These are phyloP conservation scores for Blastocladiella emersonii DNA, from an alignment of 371 early-diverging fungal species.

Conservation along the genomic window DNA sequence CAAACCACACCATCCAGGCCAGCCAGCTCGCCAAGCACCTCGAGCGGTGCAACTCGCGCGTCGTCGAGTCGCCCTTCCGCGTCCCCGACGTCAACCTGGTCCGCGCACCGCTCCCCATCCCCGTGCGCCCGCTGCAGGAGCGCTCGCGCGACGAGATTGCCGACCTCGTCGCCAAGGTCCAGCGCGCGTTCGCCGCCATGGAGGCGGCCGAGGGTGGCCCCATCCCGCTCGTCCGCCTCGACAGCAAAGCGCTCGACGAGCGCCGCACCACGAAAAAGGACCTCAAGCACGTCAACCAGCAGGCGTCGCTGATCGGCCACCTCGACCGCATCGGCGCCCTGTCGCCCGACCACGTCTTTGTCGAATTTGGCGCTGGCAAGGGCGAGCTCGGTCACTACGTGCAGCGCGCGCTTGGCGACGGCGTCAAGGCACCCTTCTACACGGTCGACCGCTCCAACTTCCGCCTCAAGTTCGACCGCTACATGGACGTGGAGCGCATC, in stretches of 20 bases:
- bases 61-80: conserved; percentile 24
- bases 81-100: conserved; percentile 41
- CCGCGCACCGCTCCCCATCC: conserved; percentile 16
- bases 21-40: conserved; percentile 50
- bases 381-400: conserved; percentile 16
- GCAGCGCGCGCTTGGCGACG: conserved; percentile 10
- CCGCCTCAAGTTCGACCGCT: conserved; percentile 40
- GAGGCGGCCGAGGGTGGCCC: conserved; percentile 14
- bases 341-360: conserved; percentile 34
- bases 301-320: conserved; percentile 68
- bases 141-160: conserved; percentile 26
- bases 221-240: conserved; percentile 26
- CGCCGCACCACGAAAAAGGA: not conserved
- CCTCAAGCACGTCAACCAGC: conserved; percentile 2
- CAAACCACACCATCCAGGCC: conserved; percentile 54
- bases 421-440: conserved; percentile 31
- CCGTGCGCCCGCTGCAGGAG: conserved; percentile 17
- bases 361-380: conserved; percentile 77
- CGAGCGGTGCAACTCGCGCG: conserved; percentile 49
- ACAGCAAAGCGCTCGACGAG: conserved; percentile 32
- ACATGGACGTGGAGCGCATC: conserved; percentile 41
- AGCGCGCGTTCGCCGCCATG: conserved; percentile 18
- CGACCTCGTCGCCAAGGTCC: conserved; percentile 31
- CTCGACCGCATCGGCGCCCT: conserved; percentile 47
- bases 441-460: conserved; percentile 66